A percentile compares a stretch with the other conserved stretches of the same genome.
Conservation (phyloP, 306 rosid species). For the Vigna hirtella region DNA sequence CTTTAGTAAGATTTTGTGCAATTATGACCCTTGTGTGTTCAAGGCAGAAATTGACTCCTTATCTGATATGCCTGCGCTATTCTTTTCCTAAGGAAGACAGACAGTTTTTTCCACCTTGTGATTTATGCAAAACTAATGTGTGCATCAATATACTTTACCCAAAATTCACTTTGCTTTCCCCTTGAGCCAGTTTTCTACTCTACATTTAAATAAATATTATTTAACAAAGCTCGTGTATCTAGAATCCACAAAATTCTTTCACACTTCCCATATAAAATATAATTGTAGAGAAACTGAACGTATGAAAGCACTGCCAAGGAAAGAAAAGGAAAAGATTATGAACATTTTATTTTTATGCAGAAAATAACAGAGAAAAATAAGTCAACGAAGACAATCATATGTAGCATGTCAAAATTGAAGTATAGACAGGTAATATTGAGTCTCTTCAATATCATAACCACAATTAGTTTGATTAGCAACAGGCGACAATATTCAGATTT, state of each 20-base stretch:
- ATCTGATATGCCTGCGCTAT: background rate
- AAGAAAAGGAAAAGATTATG: constrained; percentile 3
- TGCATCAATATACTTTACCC: background rate
- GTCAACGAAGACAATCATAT: constrained; percentile 18
- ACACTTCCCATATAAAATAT: constrained; percentile 1
- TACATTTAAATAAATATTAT: background rate
- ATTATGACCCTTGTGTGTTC: background rate
- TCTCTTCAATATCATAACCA: constrained; percentile 1
- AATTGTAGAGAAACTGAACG: background rate
- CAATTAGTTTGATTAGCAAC: constrained; percentile 15
- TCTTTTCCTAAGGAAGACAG: background rate
- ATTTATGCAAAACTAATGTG: background rate
- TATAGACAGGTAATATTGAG: background rate
- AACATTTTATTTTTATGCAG: background rate
- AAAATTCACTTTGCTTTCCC: background rate
- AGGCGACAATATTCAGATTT: constrained; percentile 16
- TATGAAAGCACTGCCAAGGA: constrained; percentile 7
- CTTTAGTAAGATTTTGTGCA: background rate
- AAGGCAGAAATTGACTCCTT: constrained; percentile 3
- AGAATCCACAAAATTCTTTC: constrained; percentile 18
- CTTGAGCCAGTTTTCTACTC: background rate
- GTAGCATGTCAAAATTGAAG: constrained; percentile 24
- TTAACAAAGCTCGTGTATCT: background rate
- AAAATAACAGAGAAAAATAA: constrained; percentile 18
- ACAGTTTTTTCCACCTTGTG: background rate